Evolutionary conservation across 306 rosid species (phyloP), one percentile per base, ranked within the genome.

Genomic region (Dalbergia oliveri): DNA sequence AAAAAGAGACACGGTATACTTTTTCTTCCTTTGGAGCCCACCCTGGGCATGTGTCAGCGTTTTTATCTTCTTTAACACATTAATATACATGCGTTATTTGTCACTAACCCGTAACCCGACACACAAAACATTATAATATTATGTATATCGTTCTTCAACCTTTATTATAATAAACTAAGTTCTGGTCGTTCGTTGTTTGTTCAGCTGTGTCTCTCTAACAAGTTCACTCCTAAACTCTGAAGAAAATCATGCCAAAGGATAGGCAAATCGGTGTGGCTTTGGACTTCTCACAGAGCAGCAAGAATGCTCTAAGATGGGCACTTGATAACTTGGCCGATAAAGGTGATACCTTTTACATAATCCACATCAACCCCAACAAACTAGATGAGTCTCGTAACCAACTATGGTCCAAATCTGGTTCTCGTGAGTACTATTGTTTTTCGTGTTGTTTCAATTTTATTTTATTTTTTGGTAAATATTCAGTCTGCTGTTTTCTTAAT

Each of bases 231-330:
- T 7, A 35, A 70, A 23, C 5, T 10, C 8, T 11, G 2, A 35
- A 61, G 45, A 35, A 51, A 73, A 0, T 7, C 5, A 94, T 94
- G 99, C 92, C 1, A 26, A 91, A 90, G 73, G 97, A 93, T 76
- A 87, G 97, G 79, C 84, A 53, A 9, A 79, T 94, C 12, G 99
- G 99, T 5, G 91, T 94, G 72, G 99, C 99, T 54, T 39, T 94
- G 85, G 99, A 94, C 45, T 94, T 94, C 87, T 94, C 99, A 1
- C 51, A 71, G 66, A 90, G 95, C 91, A 91, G 97, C 95, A 94
- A 90, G 62, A 86, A 90, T 81, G 99, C 99, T 78, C 91, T 94
- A 9, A 78, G 76, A 83, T 94, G 99, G 99, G 91, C 99, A 5
- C 73, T 94, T 45, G 94, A 87, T 3, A 94, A 91, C 70, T 83